Base-by-base conservation (phyloP, 129 eudicot species). In the Flaveria sonorensis region DNA sequence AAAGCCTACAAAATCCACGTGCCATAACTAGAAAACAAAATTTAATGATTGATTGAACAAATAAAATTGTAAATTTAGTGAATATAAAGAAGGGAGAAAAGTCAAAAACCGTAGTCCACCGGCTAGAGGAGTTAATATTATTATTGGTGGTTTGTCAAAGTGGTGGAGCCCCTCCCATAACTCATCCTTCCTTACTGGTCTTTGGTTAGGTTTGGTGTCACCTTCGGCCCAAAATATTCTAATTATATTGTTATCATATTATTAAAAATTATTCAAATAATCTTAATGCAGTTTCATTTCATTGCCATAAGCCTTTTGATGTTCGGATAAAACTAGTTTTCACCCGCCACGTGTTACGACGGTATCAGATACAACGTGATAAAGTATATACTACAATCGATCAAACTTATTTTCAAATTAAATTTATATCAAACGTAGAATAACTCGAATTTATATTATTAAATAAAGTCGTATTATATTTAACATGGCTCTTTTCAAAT, bases 181-280 rank as follows among this genome's bases (percentile, higher is more conserved):
- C 63, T 47, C 77, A 79, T 63, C 72, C 42, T 71, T 71, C 78
- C 77, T 72, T 79, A 48, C 57, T 48, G 66, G 73, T 79, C 83
- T 71, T 79, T 11, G 83, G 83, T 79, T 79, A 79, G 78, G 83
- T 79, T 71, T 79, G 56, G 73, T 71, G 78, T 79, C 83, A 62
- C 72, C 78, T 61, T 71, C 66, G 36, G 40, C 55, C 55, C 68
- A 46, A 71, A 12, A 32, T 79, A 71, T 71, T 60, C 65, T 50
- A 23, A 15, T 11, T 45, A 43, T 26, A 61, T 46, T 50, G 13
- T 20, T 70, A 8, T 46, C 9, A 47, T 26, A 23, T 20, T 47
- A 46, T 21, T 21, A 3, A 24, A 16, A 39, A 6, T 65, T 16
- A 7, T 64, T 30, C 7, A 36, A 36, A 36, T 36, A 36, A 36